Evolutionary conservation across 768 basidiomycete genomes (phyloP).

Genomic region (Boletus tomentosulus): DNA sequence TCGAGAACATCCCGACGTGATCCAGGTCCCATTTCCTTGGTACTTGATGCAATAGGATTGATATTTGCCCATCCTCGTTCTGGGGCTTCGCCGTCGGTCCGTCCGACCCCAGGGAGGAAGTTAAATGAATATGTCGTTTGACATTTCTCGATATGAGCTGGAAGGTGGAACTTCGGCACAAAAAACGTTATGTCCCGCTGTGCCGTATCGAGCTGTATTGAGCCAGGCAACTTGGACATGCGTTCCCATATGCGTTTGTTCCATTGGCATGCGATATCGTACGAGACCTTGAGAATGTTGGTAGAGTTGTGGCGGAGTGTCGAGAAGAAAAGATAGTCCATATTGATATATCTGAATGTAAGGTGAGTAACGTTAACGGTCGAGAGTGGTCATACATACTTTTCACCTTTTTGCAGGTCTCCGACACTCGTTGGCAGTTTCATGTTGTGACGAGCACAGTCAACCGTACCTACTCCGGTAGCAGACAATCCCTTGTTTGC

Average conservation of each 20-base stretch:
- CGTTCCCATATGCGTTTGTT: neutral
- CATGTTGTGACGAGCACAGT: neutral
- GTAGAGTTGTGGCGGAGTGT: neutral
- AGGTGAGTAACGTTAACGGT: neutral
- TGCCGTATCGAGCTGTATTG: neutral
- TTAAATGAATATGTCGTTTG: conserved; percentile 24
- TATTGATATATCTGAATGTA: neutral
- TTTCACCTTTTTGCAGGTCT: conserved; percentile 1
- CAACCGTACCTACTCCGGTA: neutral
- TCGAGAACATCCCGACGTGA: conserved; percentile 16
- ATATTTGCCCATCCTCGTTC: conserved; percentile 36
- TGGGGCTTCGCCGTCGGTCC: conserved; percentile 26
- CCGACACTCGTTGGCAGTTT: neutral
- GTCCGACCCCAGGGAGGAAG: conserved; percentile 3
- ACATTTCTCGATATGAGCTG: conserved; percentile 30
- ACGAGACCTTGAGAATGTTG: neutral
- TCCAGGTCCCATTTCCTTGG: conserved; percentile 35
- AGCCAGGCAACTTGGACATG: neutral
- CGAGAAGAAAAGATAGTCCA: neutral
- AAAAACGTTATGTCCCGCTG: conserved; percentile 6
- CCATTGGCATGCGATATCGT: neutral
- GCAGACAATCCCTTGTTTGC: neutral
- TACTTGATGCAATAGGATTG: conserved; percentile 31
- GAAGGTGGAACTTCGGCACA: conserved; percentile 37
- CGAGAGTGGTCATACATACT: neutral